These are phyloP conservation scores for Tympanopsis confertula DNA, from an alignment of 2,329 filamentous ascomycete species.

Conservation along the genomic window DNA sequence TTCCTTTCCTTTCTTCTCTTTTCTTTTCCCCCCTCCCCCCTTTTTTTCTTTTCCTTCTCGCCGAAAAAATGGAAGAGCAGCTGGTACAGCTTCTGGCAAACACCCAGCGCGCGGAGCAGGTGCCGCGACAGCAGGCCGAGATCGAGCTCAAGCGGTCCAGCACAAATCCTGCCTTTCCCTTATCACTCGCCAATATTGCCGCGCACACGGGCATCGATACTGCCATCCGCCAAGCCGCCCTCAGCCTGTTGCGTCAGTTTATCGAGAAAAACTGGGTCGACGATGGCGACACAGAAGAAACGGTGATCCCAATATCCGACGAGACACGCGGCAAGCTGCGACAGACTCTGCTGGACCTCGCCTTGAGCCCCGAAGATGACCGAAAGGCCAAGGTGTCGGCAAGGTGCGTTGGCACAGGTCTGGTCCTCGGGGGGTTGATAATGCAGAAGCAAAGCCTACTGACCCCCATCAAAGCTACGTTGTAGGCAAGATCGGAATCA, in stretches of 20 bases:
- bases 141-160: constrained; percentile 65
- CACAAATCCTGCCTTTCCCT: constrained; percentile 60
- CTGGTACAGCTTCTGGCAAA: constrained; percentile 78
- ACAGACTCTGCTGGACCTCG: constrained; percentile 64
- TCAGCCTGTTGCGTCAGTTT: constrained; percentile 71
- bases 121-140: constrained; percentile 75
- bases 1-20: too few relatives aligned
- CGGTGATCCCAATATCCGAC: constrained; percentile 58
- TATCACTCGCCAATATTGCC: constrained; percentile 71
- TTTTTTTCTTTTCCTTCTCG: too few relatives aligned
- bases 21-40: too few relatives aligned
- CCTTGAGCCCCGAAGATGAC: constrained; percentile 61
- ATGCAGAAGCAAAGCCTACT: too few relatives aligned
- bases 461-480: constrained; percentile 38
- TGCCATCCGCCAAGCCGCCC: constrained; percentile 70
- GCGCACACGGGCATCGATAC: constrained; percentile 62
- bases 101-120: constrained; percentile 69
- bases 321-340: constrained; percentile 64
- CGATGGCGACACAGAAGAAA: constrained; percentile 37
- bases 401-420: neutral
- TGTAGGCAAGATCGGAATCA: constrained; percentile 85
- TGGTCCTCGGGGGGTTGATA: too few relatives aligned
- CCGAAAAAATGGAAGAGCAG: constrained; percentile 97
- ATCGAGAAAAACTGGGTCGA: constrained; percentile 80
- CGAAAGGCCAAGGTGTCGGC: constrained; percentile 77